Evolutionary conservation across 768 basidiomycete species (phyloP).

Genomic region (Phylloporus rhodoxanthus): DNA sequence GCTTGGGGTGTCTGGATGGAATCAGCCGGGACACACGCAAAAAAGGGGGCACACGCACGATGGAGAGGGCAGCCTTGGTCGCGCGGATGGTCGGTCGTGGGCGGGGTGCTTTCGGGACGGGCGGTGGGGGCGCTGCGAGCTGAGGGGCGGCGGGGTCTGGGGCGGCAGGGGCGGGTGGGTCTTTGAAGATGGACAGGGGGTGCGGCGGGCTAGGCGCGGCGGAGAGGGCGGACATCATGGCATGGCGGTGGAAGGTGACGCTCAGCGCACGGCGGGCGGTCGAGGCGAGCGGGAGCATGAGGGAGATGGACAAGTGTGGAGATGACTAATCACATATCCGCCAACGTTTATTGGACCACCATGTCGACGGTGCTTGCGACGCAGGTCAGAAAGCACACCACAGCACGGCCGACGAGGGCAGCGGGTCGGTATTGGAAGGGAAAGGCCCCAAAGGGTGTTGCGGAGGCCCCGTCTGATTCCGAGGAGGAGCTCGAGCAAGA

Average conservation of each 20-base stretch:
- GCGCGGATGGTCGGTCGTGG: constrained; percentile 61
- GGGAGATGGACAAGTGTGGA: not conserved
- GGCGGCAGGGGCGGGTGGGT: constrained; percentile 52
- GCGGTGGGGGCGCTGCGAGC: constrained; percentile 65
- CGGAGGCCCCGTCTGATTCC: constrained; percentile 56
- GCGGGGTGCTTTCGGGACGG: constrained; percentile 57
- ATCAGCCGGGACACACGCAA: not conserved
- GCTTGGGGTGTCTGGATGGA: constrained; percentile 67
- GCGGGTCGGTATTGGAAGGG: constrained; percentile 88
- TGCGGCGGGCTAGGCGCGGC: constrained; percentile 14
- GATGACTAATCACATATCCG: constrained; percentile 20
- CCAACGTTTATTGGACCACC: constrained; percentile 9
- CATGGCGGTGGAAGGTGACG: constrained; percentile 38
- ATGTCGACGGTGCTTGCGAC: constrained; percentile 33
- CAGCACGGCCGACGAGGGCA: constrained; percentile 71
- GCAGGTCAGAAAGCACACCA: constrained; percentile 59
- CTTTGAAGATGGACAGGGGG: constrained; percentile 25
- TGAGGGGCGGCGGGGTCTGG: constrained; percentile 71
- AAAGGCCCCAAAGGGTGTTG: constrained; percentile 74
- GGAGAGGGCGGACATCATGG: constrained; percentile 64
- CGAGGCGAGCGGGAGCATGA: constrained; percentile 13
- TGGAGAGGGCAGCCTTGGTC: constrained; percentile 69
- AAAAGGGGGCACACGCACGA: constrained; percentile 41
- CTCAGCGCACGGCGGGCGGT: not conserved
- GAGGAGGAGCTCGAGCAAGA: constrained; percentile 53